A percentile compares a stretch with the other conserved stretches of the same genome.
These are phyloP conservation scores for Rhizopus sp. DNA, from an alignment of 371 early-diverging fungal species.

Conservation along the genomic window DNA sequence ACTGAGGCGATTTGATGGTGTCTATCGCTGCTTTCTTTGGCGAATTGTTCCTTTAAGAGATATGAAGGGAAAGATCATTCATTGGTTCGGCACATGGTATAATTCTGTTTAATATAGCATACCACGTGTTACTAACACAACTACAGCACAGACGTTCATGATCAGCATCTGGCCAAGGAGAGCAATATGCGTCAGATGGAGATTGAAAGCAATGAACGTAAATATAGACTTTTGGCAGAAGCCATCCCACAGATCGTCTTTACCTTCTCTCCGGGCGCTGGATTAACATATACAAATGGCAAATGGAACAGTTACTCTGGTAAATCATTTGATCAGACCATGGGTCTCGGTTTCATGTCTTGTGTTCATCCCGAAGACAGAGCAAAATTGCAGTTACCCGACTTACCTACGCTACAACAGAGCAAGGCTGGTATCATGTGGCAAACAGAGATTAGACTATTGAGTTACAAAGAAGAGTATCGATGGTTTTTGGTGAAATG, in stretches of 20 bases:
- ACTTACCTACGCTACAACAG: slow-evolving; percentile 29
- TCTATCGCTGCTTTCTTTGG: slow-evolving; percentile 64
- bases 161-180: slow-evolving; percentile 60
- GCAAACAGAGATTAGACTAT: slow-evolving; percentile 58
- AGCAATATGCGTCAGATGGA: slow-evolving; percentile 58
- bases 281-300: slow-evolving; percentile 62
- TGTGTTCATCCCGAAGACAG: slow-evolving; percentile 67
- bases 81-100: slow-evolving; percentile 58
- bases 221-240: slow-evolving; percentile 65
- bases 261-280: slow-evolving; percentile 61
- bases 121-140: neutral
- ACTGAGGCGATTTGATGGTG: slow-evolving; percentile 60
- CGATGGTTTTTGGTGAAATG: slow-evolving; percentile 69
- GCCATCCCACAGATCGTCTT: slow-evolving; percentile 73
- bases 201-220: slow-evolving; percentile 63
- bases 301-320: slow-evolving; percentile 66
- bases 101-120: slow-evolving; percentile 2
- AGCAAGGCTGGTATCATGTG: slow-evolving; percentile 54
- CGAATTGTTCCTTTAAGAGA: slow-evolving; percentile 64
- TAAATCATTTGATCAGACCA: slow-evolving; percentile 54
- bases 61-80: slow-evolving; percentile 57
- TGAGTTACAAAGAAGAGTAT: slow-evolving; percentile 51
- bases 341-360: slow-evolving; percentile 64
- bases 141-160: slow-evolving; percentile 63
- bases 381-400: slow-evolving; percentile 55